Base-by-base conservation (phyloP, 2,329 filamentous ascomycete species). In the Talaromyces sp. region DNA sequence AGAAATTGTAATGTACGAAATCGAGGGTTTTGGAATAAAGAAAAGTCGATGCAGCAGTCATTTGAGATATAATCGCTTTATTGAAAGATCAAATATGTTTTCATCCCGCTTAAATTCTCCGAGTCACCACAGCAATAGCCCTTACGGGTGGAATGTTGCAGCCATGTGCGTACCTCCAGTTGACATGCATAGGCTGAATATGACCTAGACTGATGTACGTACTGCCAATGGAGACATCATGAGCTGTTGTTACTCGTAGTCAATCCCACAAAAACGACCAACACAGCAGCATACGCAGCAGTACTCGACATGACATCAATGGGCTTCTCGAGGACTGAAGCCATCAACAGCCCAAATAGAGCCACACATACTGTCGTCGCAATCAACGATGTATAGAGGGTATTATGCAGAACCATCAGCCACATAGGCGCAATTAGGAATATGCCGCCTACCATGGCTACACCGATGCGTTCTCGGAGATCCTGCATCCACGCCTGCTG, bases 71-170 rank as follows among this genome's bases (percentile, higher is more conserved):
- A 33, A 16, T 7, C 16, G 0, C 4, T 54, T 35, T 1, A 37
- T n/a, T 52, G 5, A 18, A 16, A 4, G 11, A 8, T 23, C 0
- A 14, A 1, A 11, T 1, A 25, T 55, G 46, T 54, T 60, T 25
- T 60, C n/a, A 16, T 42, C 39, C 46, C n/a, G 21, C 12, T 28
- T 28, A 40, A 52, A 60, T 60, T 60, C 21, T 46, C 42, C 57
- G 39, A 46, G 40, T 63, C 57, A 33, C 58, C 59, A 52, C 42
- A 58, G 62, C 62, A 61, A 64, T 64, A 42, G n/a, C 52, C 42
- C 48, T 37, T 23, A 33, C 35, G 18, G 14, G 18, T 40, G 62
- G 62, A 60, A 63, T 63, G 62, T 31, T 35, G 46, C 21, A 35
- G 50, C 50, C 50, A 54, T 54, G 31, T 35, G 50, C 50, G 37